Percentiles rank a stretch among this genome's conserved stretches.
Conservation (phyloP, 2,329 filamentous ascomycete species). For the Talaromyces sp. region DNA sequence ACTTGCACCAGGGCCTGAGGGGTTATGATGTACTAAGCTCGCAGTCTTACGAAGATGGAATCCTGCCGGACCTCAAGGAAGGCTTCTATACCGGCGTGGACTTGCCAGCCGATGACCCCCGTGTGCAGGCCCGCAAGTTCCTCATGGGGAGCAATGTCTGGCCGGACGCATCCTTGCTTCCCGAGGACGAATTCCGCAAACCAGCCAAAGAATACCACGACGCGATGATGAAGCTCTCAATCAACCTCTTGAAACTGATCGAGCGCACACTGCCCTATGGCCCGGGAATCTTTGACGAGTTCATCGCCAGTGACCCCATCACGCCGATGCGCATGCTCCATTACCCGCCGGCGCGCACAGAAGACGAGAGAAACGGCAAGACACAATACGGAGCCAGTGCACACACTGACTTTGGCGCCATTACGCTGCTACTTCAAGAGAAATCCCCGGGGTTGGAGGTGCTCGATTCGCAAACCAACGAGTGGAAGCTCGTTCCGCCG, state of each 20-base stretch:
- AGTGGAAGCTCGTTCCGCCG: constrained; percentile 44
- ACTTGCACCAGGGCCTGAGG: constrained; percentile 25
- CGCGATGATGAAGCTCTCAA: no score
- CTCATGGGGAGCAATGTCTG: constrained; percentile 41
- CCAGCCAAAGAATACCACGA: constrained; percentile 20
- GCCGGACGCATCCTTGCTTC: constrained; percentile 30
- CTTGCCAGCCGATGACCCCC: constrained; percentile 17
- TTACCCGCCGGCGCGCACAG: no score
- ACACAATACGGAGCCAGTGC: no score
- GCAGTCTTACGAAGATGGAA: constrained; percentile 32
- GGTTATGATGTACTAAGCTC: constrained; percentile 35
- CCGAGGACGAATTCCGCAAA: constrained; percentile 29
- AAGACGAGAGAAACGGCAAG: no score
- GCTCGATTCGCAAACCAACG: constrained; percentile 33
- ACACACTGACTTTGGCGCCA: no score
- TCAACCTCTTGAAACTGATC: no score
- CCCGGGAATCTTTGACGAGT: no score
- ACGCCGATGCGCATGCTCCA: no score
- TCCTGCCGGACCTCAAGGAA: constrained; percentile 15
- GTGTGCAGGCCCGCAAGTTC: constrained; percentile 21
- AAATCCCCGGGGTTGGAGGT: no score
- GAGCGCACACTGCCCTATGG: no score
- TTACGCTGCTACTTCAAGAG: no score
- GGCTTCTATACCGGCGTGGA: constrained; percentile 14
- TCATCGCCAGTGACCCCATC: no score